A percentile compares a stretch with the other conserved stretches of the same genome.
These are phyloP conservation scores for Trichosporon sp. DNA, from an alignment of 1,284 basidiomycete genomes.

Conservation along the genomic window DNA sequence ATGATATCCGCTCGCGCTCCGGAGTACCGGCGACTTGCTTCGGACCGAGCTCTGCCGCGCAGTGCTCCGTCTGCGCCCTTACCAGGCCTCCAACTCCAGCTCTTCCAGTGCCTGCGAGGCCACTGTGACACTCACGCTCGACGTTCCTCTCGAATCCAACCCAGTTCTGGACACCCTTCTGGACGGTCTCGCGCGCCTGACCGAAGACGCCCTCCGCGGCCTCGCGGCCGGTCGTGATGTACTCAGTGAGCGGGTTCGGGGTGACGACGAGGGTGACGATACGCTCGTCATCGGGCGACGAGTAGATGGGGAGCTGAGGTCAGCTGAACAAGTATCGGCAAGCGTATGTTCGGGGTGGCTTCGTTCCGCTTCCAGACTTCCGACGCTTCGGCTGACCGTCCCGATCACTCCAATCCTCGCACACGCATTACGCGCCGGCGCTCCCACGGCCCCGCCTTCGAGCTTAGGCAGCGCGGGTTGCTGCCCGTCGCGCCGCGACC, in stretches of 20 bases:
- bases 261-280: conserved; percentile 65
- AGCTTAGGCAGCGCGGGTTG: too few relatives aligned
- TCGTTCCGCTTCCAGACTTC: neutral
- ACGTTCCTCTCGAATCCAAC: conserved; percentile 73
- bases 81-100: neutral
- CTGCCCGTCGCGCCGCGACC: neutral
- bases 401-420: too few relatives aligned
- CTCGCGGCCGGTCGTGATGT: conserved; percentile 64
- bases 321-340: neutral
- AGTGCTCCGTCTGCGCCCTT: too few relatives aligned
- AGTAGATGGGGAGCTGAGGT: conserved; percentile 72
- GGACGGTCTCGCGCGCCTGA: conserved; percentile 61
- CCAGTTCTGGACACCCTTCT: conserved; percentile 68
- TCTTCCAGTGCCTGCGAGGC: neutral
- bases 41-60: too few relatives aligned
- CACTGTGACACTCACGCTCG: conserved; percentile 61
- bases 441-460: neutral
- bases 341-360: neutral
- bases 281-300: conserved; percentile 51
- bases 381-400: too few relatives aligned
- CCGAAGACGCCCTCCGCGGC: conserved; percentile 57
- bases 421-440: too few relatives aligned
- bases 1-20: too few relatives aligned
- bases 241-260: conserved; percentile 65
- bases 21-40: too few relatives aligned